Evolutionary conservation across 2,329 filamentous ascomycete genomes (phyloP).

Genomic region (Colletotrichum melonis): DNA sequence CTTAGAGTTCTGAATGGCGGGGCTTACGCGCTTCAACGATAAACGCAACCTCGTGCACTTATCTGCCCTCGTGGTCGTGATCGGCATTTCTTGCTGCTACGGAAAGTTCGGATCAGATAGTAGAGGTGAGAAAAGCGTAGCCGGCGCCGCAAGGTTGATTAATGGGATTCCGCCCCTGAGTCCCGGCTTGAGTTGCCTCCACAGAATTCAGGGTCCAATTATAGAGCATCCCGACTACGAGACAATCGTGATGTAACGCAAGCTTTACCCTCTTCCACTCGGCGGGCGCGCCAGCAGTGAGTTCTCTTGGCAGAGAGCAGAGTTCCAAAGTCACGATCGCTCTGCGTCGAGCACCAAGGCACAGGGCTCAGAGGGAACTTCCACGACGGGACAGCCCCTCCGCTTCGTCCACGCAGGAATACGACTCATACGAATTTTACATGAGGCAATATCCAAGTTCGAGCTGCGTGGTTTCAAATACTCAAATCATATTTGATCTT

Average conservation of each 20-base stretch:
- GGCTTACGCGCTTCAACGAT: neutral
- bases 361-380: neutral
- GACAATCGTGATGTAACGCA: neutral
- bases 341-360: neutral
- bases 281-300: neutral
- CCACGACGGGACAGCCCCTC: neutral
- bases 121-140: neutral
- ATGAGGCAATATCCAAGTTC: conserved; percentile 24
- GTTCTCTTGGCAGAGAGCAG: neutral
- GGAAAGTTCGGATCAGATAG: neutral
- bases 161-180: neutral
- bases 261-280: neutral
- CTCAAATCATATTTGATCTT: neutral
- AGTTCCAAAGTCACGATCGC: neutral
- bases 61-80: neutral
- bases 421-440: neutral
- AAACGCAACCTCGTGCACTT: neutral
- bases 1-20: neutral
- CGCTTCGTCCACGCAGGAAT: neutral
- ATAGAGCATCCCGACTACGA: neutral
- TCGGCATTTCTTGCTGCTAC: neutral
- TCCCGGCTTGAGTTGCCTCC: neutral
- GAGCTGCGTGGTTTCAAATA: conserved; percentile 10
- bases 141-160: neutral
- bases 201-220: neutral